phyloP scores from a whole-genome alignment of 495 filamentous ascomycete genomes.

The Penicillium arizonense region DNA sequence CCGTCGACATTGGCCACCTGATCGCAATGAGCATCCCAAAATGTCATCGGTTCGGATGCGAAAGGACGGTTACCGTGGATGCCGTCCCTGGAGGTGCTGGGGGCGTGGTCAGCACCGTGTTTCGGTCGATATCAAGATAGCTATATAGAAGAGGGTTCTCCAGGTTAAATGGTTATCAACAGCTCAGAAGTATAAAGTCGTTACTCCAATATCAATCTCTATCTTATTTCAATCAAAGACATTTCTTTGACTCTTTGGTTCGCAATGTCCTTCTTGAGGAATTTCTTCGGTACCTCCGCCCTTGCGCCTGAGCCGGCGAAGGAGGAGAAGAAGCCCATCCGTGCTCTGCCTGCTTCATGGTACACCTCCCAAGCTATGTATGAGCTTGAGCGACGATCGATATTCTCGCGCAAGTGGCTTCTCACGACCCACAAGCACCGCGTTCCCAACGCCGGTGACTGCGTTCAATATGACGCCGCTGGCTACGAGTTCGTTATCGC shows the following conservation, averaged over 20 bases:
- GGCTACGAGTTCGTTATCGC: conserved; percentile 45
- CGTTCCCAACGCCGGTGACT: conserved; percentile 44
- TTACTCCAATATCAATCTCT: not conserved
- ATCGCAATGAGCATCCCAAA: conserved; percentile 4
- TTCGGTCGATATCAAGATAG: conserved; percentile 5
- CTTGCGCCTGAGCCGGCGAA: conserved; percentile 8
- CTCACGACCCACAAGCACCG: conserved; percentile 48
- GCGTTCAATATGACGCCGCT: conserved; percentile 41
- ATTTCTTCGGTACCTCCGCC: conserved; percentile 27
- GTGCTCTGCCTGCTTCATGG: conserved; percentile 46
- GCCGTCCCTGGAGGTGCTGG: not conserved
- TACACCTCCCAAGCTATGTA: conserved; percentile 46
- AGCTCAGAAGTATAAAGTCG: not conserved
- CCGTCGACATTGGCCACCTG: conserved; percentile 20
- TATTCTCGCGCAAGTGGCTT: conserved; percentile 50
- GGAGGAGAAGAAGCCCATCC: conserved; percentile 24
- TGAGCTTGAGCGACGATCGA: conserved; percentile 45
- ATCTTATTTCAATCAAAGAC: conserved; percentile 5
- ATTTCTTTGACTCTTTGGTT: conserved; percentile 1
- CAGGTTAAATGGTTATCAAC: conserved; percentile 4
- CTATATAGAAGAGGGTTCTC: conserved; percentile 18
- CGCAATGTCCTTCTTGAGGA: conserved; percentile 30
- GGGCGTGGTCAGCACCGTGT: conserved; percentile 3
- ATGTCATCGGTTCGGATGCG: conserved; percentile 12
- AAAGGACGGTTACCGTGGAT: conserved; percentile 5